phyloP scores from a whole-genome alignment of 2,329 filamentous ascomycete genomes.

The Scedosporium boydii region DNA sequence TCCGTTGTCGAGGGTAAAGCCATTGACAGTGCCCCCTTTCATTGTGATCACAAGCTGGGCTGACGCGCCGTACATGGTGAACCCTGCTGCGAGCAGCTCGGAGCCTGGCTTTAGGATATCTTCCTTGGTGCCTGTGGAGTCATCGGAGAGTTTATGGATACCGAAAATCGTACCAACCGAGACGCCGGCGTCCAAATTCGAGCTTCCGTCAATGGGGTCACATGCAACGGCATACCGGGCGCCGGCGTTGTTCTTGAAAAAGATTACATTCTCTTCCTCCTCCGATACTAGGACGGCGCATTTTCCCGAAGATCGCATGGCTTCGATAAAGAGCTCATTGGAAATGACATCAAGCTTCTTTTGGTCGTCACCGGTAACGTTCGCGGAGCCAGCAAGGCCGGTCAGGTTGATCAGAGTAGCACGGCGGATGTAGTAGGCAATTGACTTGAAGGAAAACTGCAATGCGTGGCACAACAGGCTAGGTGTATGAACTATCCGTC shows the following conservation, averaged over 20 bases:
- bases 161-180: conserved; percentile 97
- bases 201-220: conserved; percentile 95
- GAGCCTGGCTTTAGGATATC: conserved; percentile 85
- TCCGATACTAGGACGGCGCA: conserved; percentile 93
- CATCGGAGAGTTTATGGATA: conserved; percentile 80
- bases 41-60: conserved; percentile 96
- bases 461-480: conserved; percentile 94
- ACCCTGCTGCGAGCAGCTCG: conserved; percentile 88
- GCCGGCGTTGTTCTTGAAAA: conserved; percentile 66
- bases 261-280: conserved; percentile 88
- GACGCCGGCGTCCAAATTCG: conserved; percentile 94
- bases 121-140: conserved; percentile 63
- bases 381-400: conserved; percentile 87
- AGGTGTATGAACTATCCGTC: conserved; percentile 4
- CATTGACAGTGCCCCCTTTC: conserved; percentile 85
- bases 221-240: conserved; percentile 92
- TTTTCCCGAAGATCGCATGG: conserved; percentile 87
- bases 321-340: conserved; percentile 93
- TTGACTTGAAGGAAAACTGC: conserved; percentile 99
- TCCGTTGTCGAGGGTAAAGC: conserved; percentile 94
- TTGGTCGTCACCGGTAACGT: conserved; percentile 93
- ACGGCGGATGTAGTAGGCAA: conserved; percentile 97
- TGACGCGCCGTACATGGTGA: conserved; percentile 99
- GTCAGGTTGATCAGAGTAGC: conserved; percentile 92
- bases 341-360: conserved; percentile 99